Conservation (phyloP, 2,329 filamentous ascomycete genomes). For the Penicillium janthinellum region DNA sequence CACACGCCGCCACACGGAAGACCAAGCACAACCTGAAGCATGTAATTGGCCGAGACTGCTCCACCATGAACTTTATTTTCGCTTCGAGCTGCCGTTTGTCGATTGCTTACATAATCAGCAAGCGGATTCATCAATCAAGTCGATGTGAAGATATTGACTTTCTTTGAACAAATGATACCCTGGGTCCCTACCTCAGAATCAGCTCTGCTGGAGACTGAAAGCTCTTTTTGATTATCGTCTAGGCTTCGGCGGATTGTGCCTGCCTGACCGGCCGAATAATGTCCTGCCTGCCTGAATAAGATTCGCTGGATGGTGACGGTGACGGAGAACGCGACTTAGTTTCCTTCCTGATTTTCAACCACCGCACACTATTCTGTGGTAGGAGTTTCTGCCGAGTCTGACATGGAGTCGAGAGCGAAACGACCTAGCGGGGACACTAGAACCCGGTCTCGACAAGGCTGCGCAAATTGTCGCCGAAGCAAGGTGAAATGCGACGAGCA, state of each 20-base stretch:
- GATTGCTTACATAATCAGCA: neutral
- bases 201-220: neutral
- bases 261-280: neutral
- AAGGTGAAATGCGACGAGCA: conserved; percentile 14
- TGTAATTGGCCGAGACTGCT: neutral
- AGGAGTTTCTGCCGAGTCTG: too few relatives aligned
- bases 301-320: neutral
- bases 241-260: neutral
- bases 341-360: neutral
- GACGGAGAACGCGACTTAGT: neutral
- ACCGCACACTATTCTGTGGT: neutral
- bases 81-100: neutral
- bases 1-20: too few relatives aligned
- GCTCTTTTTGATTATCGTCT: too few relatives aligned
- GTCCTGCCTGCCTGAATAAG: neutral
- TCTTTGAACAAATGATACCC: neutral
- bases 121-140: neutral
- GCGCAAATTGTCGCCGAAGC: conserved; percentile 10
- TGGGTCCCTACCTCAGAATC: neutral
- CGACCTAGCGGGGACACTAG: neutral
- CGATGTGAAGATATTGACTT: neutral
- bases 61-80: neutral
- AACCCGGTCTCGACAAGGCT: conserved; percentile 6
- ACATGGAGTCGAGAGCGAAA: neutral
- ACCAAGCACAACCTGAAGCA: too few relatives aligned